Evolutionary conservation across 805 yeast species (phyloP).

Genomic region (Kazachstania viticola): DNA sequence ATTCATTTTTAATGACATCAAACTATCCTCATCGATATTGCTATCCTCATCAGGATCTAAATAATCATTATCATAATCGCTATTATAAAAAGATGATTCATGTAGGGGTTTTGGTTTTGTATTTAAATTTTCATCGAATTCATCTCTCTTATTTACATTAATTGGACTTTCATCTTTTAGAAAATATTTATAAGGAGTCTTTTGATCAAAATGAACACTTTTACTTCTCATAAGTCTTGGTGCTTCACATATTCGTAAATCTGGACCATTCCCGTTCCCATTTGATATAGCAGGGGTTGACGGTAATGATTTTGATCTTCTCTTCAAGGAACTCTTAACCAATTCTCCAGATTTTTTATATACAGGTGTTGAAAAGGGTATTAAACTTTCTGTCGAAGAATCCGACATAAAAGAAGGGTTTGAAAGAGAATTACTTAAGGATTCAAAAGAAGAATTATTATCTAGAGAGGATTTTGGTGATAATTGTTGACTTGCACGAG

Average conservation of each 20-base stretch:
- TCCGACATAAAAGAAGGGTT: slow-evolving; percentile 1
- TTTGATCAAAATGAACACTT: slow-evolving; percentile 73
- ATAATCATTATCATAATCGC: background rate
- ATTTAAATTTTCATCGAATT: slow-evolving; percentile 21
- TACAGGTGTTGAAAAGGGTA: slow-evolving; percentile 26
- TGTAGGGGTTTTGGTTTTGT: slow-evolving; percentile 13
- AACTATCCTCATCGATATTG: slow-evolving; percentile 5
- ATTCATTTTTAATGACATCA: slow-evolving; percentile 5
- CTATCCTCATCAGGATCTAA: background rate
- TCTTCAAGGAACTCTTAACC: slow-evolving; percentile 30
- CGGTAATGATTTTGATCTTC: slow-evolving; percentile 36
- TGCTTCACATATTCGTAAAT: background rate
- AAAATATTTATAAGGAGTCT: slow-evolving; percentile 64
- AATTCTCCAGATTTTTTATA: slow-evolving; percentile 86
- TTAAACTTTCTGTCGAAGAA: slow-evolving; percentile 7
- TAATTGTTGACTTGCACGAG: slow-evolving; percentile 9
- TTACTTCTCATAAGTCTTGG: slow-evolving; percentile 45
- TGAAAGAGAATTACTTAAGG: background rate
- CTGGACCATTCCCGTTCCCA: background rate
- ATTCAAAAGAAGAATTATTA: background rate
- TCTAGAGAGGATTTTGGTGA: slow-evolving; percentile 8
- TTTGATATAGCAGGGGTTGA: slow-evolving; percentile 6
- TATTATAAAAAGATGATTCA: background rate
- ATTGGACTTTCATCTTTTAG: slow-evolving; percentile 68
- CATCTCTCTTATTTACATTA: slow-evolving; percentile 40